Base-by-base conservation (phyloP, 164 flowering plant species). In the Nymphaea colorata region DNA sequence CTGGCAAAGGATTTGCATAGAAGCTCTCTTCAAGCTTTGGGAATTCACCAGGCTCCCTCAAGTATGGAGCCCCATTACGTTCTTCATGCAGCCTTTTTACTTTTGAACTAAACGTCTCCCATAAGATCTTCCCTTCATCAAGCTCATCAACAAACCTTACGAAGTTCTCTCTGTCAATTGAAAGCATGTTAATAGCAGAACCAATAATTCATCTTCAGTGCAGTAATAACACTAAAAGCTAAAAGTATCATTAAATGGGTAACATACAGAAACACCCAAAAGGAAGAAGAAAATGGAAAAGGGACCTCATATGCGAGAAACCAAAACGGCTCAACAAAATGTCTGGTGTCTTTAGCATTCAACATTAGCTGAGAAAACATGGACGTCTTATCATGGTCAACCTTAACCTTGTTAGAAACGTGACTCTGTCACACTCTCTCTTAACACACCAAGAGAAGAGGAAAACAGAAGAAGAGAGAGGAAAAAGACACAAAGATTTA, bases 21-120 rank as follows among this genome's bases (percentile, higher is more conserved):
- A 95, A 95, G 68, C 96, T 90, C 75, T 95, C 99, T 79, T 95
- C 99, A 64, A 90, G 76, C 78, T 90, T 95, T 5, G 99, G 98
- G 68, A 90, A 86, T 72, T 92, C 98, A 60, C 99, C 97, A 11
- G 92, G 76, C 79, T 87, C 96, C 68, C 99, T 79, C 43, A 67
- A 65, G 70, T 90, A 90, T 18, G 99, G 99, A 66, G 79, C 94
- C 47, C 99, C 98, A 67, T 47, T 70, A 64, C 87, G 81, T 60
- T 87, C 84, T 69, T 73, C 71, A 75, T 90, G 99, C 64, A 90
- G 87, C 75, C 83, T 86, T 71, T 85, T 87, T 73, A 95, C 98
- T 80, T 90, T 80, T 5, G 85, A 88, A 65, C 89, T 79, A 74
- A 92, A 95, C 71, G 84, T 82, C 74, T 85, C 81, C 99, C 98